Evolutionary conservation across 805 yeast species (phyloP), one percentile per base, ranked within the genome.

Genomic region (Ogataea zsoltii): DNA sequence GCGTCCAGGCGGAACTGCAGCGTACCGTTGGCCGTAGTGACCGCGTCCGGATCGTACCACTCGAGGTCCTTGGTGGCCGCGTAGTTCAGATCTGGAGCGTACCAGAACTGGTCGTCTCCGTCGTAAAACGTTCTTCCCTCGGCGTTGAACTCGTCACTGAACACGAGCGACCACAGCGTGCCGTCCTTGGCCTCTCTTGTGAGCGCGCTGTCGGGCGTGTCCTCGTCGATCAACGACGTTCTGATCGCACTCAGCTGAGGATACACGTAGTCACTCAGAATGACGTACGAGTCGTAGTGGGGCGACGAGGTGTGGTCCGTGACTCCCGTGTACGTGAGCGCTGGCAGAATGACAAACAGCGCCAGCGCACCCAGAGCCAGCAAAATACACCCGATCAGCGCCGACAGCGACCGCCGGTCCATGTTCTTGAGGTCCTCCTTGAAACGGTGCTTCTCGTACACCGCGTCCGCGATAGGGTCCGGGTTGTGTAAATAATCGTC

Each of bases 401-500:
- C 91, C 46, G 79, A 75, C 9, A 74, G 57, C 0, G 90, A 80
- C 54, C 82, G 71, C 57, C 64, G 76, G 62, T 84, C 90, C 79
- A 85, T 72, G 56, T 75, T 61, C 65, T 80, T 85, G 51, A 86
- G 64, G 66, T 86, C 94, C 44, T 80, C 60, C 47, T 69, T 56
- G 57, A 86, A 80, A 55, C 89, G 70, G 61, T 83, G 79, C 51
- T 80, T 84, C 56, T 89, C 96, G 58, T 84, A 81, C 48, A 83
- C 80, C 17, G 96, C 96, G 63, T 94, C 99, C 36, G 82, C 87
- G 30, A 90, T 84, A 9, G 97, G 97, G 65, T 92, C 97, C 2
- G 98, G 98, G 67, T 92, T 94, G 67, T 92, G 98, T 54, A 94
- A 65, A 61, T 88, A 91, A 66, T 92, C 99, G 69, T 92, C 99